A percentile compares a stretch with the other conserved stretches of the same genome.
Conservation (phyloP, 2,329 filamentous ascomycete species). For the Nannizzia gypsea region DNA sequence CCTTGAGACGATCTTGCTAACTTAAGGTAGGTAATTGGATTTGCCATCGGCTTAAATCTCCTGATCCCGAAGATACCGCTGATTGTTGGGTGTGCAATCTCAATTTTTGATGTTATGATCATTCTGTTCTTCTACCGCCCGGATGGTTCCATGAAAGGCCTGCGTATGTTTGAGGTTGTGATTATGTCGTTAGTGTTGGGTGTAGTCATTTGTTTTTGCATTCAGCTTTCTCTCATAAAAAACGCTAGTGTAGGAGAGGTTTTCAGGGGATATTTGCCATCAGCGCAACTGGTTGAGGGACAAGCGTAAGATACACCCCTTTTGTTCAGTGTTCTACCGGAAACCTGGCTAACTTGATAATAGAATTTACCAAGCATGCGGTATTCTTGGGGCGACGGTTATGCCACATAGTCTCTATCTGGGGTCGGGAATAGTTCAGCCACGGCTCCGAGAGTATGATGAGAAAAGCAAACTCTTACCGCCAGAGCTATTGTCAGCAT, state of each 20-base stretch:
- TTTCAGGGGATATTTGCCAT: conserved; percentile 45
- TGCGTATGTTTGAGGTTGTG: conserved; percentile 44
- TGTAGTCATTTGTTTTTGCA: conserved; percentile 47
- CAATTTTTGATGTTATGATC: conserved; percentile 44
- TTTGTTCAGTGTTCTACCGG: neutral
- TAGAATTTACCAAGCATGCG: conserved; percentile 44
- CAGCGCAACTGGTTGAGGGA: conserved; percentile 40
- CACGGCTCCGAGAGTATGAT: conserved; percentile 41
- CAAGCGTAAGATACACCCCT: conserved; percentile 33
- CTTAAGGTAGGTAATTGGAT: conserved; percentile 41
- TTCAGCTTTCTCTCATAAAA: conserved; percentile 44
- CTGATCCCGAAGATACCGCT: conserved; percentile 41
- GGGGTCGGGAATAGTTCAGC: conserved; percentile 45
- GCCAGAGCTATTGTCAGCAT: conserved; percentile 19
- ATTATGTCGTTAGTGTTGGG: conserved; percentile 44
- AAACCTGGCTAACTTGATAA: conserved; percentile 4
- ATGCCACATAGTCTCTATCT: conserved; percentile 52
- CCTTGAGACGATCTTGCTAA: neutral
- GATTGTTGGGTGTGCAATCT: conserved; percentile 46
- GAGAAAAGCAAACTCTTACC: conserved; percentile 26
- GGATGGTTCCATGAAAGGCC: conserved; percentile 39
- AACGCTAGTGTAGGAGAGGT: conserved; percentile 40
- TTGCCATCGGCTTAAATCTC: conserved; percentile 46
- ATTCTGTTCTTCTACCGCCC: conserved; percentile 46
- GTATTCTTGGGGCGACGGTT: conserved; percentile 43